phyloP scores from a whole-genome alignment of 352 stramenopile genomes.

The Phytophthora boehmeriae region DNA sequence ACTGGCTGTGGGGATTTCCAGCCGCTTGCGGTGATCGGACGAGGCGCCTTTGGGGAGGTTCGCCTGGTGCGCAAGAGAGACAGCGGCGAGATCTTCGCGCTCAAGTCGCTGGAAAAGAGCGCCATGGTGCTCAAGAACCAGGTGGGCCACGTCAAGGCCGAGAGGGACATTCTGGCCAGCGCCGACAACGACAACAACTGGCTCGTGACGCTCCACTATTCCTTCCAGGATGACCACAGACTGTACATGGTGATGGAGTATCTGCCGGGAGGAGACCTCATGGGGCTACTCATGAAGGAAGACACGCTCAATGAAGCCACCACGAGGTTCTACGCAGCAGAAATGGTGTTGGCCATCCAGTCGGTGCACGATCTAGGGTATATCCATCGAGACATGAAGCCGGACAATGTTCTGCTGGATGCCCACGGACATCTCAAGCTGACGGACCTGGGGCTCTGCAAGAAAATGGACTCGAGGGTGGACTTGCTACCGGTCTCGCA shows the following conservation, averaged over 20 bases:
- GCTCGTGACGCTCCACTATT: conserved; percentile 98
- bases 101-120: conserved; percentile 93
- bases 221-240: conserved; percentile 93
- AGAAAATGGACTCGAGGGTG: conserved; percentile 94
- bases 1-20: conserved; percentile 94
- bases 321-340: conserved; percentile 97
- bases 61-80: conserved; percentile 85
- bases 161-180: conserved; percentile 95
- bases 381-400: conserved; percentile 99
- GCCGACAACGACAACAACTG: conserved; percentile 96
- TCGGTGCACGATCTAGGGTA: conserved; percentile 98
- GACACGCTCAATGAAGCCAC: conserved; percentile 93
- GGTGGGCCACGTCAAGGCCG: conserved; percentile 96
- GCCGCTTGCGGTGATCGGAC: conserved; percentile 95
- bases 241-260: conserved; percentile 99
- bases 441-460: conserved; percentile 98
- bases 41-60: conserved; percentile 99
- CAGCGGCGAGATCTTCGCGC: conserved; percentile 88
- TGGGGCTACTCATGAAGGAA: conserved; percentile 99
- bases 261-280: conserved; percentile 98
- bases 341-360: conserved; percentile 98
- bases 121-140: conserved; percentile 93
- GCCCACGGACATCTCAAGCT: conserved; percentile 98
- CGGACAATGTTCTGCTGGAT: conserved; percentile 97
- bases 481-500: conserved; percentile 82